Percentiles rank a stretch among this genome's conserved stretches.
These are phyloP conservation scores for Vigna radiata DNA, from an alignment of 306 rosid genomes.

Conservation along the genomic window DNA sequence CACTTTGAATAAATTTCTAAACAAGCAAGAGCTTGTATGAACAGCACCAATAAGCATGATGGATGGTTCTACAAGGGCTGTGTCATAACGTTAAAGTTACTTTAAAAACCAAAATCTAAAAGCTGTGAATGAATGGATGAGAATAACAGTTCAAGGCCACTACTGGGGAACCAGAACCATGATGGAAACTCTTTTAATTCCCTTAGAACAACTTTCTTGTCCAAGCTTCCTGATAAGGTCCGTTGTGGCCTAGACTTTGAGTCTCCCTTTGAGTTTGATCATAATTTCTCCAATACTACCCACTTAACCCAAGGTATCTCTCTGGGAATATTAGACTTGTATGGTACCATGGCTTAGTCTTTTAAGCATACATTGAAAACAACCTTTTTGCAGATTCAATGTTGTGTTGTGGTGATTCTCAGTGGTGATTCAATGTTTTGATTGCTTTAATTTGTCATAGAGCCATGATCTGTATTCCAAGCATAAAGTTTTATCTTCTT, in stretches of 20 bases:
- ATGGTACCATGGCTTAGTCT: not conserved
- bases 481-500: constrained; percentile 17
- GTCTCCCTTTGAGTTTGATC: constrained; percentile 44
- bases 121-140: constrained; percentile 27
- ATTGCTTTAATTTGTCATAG: not conserved
- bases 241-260: constrained; percentile 54
- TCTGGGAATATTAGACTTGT: not conserved
- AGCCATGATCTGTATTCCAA: not conserved
- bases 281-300: constrained; percentile 41
- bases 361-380: not conserved
- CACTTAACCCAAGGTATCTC: constrained; percentile 53
- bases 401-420: not conserved
- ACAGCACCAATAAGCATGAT: not conserved
- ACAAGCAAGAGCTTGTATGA: not conserved
- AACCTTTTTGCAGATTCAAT: not conserved
- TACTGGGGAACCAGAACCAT: constrained; percentile 28
- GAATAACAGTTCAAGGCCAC: constrained; percentile 5
- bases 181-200: constrained; percentile 31
- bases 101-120: not conserved
- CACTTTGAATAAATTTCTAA: not conserved
- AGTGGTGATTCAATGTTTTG: not conserved
- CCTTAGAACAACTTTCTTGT: constrained; percentile 48
- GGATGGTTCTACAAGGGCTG: not conserved
- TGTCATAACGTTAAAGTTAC: not conserved
- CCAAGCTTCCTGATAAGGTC: constrained; percentile 56